These are phyloP conservation scores for Endothia cerciana DNA, from an alignment of 2,329 filamentous ascomycete genomes.

Conservation along the genomic window DNA sequence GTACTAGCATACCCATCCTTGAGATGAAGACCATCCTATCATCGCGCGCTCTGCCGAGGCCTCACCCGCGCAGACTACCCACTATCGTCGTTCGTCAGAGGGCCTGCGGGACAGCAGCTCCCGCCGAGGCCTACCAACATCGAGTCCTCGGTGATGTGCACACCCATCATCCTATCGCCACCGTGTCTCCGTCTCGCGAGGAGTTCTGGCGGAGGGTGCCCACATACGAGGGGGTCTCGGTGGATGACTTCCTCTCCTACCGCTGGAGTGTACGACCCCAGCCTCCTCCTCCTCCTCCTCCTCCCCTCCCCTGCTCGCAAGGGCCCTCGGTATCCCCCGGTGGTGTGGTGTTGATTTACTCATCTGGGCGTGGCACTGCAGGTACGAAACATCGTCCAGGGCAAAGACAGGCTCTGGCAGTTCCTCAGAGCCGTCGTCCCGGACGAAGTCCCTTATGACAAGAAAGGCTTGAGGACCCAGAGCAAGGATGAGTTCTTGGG, in stretches of 20 bases:
- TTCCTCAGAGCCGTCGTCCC: slow-evolving; percentile 58
- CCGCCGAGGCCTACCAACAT: background rate
- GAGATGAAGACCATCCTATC: background rate
- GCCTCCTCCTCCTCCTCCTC: background rate
- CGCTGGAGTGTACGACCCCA: slow-evolving; percentile 54
- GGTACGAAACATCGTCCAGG: slow-evolving; percentile 50
- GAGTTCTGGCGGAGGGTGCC: slow-evolving; percentile 57
- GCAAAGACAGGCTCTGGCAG: slow-evolving; percentile 47
- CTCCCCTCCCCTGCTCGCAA: background rate
- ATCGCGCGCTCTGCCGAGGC: background rate
- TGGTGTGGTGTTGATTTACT: background rate
- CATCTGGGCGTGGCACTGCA: background rate
- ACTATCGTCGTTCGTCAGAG: background rate
- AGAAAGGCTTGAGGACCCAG: slow-evolving; percentile 40
- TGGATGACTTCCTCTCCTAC: slow-evolving; percentile 55
- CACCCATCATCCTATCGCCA: background rate
- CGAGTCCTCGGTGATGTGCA: background rate
- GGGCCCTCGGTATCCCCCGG: too few relatives aligned
- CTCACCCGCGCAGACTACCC: background rate
- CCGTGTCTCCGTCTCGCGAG: slow-evolving; percentile 28
- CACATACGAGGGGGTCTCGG: slow-evolving; percentile 52
- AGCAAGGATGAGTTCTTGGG: slow-evolving; percentile 57
- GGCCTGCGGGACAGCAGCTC: background rate
- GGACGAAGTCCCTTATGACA: slow-evolving; percentile 47
- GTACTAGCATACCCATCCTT: background rate